Percentiles rank a stretch among this genome's conserved stretches.
phyloP scores from a whole-genome alignment of 768 basidiomycete genomes.

The Candolleomyces eurysporus region DNA sequence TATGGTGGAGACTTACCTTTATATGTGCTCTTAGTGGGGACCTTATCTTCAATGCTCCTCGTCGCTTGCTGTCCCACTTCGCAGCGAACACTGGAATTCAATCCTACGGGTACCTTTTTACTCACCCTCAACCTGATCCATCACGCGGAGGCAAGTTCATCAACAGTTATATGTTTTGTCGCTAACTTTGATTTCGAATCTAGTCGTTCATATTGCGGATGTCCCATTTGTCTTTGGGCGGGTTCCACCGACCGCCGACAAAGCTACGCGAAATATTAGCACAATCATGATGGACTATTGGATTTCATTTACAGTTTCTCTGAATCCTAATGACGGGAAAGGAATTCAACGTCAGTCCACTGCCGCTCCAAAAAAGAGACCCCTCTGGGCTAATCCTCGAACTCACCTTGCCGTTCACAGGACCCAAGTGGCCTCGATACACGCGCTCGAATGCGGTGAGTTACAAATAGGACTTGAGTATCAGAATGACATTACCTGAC shows the following conservation, averaged over 20 bases:
- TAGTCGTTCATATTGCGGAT: constrained; percentile 34
- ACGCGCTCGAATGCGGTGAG: no score
- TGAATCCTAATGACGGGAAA: constrained; percentile 38
- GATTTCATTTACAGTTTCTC: constrained; percentile 37
- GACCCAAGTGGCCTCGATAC: no score
- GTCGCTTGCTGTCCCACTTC: constrained; percentile 39
- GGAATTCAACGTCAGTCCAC: constrained; percentile 15
- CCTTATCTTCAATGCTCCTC: constrained; percentile 35
- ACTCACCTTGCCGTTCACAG: no score
- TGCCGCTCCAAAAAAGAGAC: no score
- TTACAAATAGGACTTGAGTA: no score
- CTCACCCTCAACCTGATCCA: constrained; percentile 29
- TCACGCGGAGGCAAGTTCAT: constrained; percentile 32
- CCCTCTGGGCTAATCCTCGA: no score
- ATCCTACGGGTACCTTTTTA: constrained; percentile 43
- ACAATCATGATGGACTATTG: constrained; percentile 40
- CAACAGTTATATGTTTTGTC: constrained; percentile 18
- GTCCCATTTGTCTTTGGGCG: constrained; percentile 33
- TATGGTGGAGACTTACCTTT: not conserved
- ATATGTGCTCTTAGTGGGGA: constrained; percentile 25
- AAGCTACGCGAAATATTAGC: constrained; percentile 22
- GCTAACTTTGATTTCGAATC: not conserved
- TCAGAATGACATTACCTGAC: no score
- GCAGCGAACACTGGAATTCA: constrained; percentile 35
- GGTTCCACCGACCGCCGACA: constrained; percentile 17